phyloP scores from a whole-genome alignment of 129 eudicot species.

The Flaveria trinervia region DNA sequence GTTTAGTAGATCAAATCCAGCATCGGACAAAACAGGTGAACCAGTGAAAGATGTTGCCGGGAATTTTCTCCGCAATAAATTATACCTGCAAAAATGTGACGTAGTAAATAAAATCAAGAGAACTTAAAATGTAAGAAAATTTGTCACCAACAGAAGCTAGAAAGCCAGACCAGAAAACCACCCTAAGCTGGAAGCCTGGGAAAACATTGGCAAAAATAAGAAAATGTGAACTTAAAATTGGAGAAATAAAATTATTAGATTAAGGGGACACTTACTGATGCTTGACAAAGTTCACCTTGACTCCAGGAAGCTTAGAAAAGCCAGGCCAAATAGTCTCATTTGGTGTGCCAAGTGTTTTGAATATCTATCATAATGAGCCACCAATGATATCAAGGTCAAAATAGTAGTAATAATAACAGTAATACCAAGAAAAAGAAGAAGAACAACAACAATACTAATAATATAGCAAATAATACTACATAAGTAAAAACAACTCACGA shows the following conservation, averaged over 20 bases:
- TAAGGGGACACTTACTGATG: constrained; percentile 65
- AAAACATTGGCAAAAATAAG: constrained; percentile 62
- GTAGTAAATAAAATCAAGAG: constrained; percentile 52
- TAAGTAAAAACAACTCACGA: background rate
- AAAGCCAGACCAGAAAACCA: constrained; percentile 92
- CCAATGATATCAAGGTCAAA: background rate
- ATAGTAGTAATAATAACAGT: background rate
- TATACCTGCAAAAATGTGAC: constrained; percentile 62
- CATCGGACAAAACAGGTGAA: constrained; percentile 86
- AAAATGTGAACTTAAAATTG: constrained; percentile 35
- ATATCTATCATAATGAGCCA: constrained; percentile 51
- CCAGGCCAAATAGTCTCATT: constrained; percentile 94
- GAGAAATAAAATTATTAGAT: constrained; percentile 5
- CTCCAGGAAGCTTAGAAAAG: constrained; percentile 73
- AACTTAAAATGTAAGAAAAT: constrained; percentile 36
- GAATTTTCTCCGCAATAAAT: constrained; percentile 67
- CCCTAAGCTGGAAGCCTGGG: constrained; percentile 99
- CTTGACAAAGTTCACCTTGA: constrained; percentile 80
- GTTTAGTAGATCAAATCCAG: constrained; percentile 91
- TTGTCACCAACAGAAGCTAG: constrained; percentile 81
- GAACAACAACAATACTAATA: background rate
- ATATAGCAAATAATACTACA: background rate
- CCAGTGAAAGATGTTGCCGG: constrained; percentile 97
- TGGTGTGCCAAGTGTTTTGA: constrained; percentile 90
- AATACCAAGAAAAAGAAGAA: too few relatives aligned